These are phyloP conservation scores for Lathyrus oleraceus DNA, from an alignment of 306 rosid species.

Conservation along the genomic window DNA sequence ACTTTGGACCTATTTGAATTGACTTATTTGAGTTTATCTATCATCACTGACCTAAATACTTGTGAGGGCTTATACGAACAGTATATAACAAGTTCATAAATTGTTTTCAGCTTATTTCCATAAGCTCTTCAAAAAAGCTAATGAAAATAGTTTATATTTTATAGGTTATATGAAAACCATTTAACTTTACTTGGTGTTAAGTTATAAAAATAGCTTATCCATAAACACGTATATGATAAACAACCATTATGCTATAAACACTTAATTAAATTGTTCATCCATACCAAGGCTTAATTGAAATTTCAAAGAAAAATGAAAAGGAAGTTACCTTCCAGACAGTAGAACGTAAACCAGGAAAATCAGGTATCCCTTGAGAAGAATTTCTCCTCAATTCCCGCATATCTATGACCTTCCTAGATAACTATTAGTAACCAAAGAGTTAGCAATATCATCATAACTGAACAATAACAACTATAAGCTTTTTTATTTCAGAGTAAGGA, in stretches of 20 bases:
- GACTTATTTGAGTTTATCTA: too few relatives aligned
- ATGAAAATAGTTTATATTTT: not conserved
- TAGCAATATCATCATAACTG: not conserved
- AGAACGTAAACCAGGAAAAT: too few relatives aligned
- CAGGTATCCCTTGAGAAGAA: conserved; percentile 83
- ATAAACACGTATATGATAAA: too few relatives aligned
- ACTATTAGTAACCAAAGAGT: conserved; percentile 35
- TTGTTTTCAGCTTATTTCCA: not conserved
- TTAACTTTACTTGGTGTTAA: not conserved
- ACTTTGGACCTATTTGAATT: too few relatives aligned
- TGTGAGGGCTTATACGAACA: not conserved
- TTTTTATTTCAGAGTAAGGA: too few relatives aligned
- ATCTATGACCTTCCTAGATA: conserved; percentile 75
- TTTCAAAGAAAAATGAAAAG: too few relatives aligned
- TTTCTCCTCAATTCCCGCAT: conserved; percentile 65
- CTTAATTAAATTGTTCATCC: too few relatives aligned
- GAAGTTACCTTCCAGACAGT: too few relatives aligned
- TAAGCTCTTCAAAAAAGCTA: not conserved
- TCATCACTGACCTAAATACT: too few relatives aligned
- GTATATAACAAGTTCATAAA: not conserved
- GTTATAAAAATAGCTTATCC: not conserved
- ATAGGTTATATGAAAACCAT: not conserved
- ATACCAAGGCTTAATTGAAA: too few relatives aligned
- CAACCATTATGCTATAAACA: too few relatives aligned
- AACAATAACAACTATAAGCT: not conserved